Conservation (phyloP, 768 basidiomycete species). For the Trametes punicea region DNA sequence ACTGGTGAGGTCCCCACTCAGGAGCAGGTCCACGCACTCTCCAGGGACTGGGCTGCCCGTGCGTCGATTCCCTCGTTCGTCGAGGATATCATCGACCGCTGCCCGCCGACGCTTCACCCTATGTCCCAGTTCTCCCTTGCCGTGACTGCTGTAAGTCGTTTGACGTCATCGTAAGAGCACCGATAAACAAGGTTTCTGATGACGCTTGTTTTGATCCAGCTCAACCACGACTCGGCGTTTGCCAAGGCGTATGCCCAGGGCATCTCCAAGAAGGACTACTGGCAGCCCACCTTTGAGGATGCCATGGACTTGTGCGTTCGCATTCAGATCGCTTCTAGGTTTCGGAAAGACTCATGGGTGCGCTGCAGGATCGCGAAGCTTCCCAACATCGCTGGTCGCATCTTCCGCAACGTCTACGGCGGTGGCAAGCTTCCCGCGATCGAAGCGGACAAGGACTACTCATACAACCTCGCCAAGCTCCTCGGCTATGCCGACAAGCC, state of each 20-base stretch:
- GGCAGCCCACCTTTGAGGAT: constrained; percentile 91
- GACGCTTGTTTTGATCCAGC: constrained; percentile 37
- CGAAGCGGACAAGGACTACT: constrained; percentile 82
- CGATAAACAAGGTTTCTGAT: not conserved
- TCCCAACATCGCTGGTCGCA: constrained; percentile 92
- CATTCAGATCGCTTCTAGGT: not conserved
- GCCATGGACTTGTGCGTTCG: constrained; percentile 72
- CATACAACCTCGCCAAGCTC: constrained; percentile 82
- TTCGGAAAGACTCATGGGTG: not conserved
- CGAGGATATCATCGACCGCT: constrained; percentile 94
- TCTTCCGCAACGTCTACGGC: constrained; percentile 85
- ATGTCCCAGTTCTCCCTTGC: constrained; percentile 99
- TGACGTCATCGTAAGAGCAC: constrained; percentile 6
- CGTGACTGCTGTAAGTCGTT: constrained; percentile 74
- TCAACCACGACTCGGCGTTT: constrained; percentile 95
- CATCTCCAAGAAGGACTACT: constrained; percentile 93
- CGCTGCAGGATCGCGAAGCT: constrained; percentile 83
- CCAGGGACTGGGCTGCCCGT: constrained; percentile 93
- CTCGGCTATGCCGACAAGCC: constrained; percentile 89
- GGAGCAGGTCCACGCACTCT: constrained; percentile 83
- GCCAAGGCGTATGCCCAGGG: constrained; percentile 93
- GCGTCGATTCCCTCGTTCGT: constrained; percentile 89
- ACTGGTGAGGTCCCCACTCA: constrained; percentile 93
- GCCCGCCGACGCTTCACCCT: constrained; percentile 91
- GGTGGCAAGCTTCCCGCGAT: constrained; percentile 85